Conservation (phyloP, 495 filamentous ascomycete genomes). For the Podospora appendiculata region DNA sequence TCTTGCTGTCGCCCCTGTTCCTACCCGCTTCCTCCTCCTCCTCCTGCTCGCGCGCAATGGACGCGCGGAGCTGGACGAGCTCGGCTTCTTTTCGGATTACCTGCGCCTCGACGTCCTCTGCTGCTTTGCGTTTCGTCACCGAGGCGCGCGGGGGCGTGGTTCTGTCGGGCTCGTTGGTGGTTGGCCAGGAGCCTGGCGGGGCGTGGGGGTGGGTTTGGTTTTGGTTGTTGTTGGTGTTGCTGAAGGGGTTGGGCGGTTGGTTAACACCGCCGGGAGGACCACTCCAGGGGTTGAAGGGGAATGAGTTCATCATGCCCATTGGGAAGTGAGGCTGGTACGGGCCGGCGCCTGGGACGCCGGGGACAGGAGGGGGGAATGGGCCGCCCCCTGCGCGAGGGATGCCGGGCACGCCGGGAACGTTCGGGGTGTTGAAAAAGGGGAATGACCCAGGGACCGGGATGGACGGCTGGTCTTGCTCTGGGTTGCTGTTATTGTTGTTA, state of each 20-base stretch:
- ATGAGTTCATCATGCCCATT: background rate
- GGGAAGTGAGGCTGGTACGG: background rate
- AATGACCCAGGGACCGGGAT: too few species aligned
- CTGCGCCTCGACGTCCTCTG: slow-evolving; percentile 21
- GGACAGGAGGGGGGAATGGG: too few species aligned
- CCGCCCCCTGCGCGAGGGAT: too few species aligned
- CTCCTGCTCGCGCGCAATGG: slow-evolving; percentile 8
- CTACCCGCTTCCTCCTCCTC: background rate
- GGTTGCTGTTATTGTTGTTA: slow-evolving; percentile 2
- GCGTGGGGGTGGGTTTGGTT: too few species aligned
- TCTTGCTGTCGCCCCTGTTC: background rate
- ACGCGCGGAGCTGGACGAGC: slow-evolving; percentile 13
- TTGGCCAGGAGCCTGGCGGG: slow-evolving; percentile 13
- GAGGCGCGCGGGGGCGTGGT: slow-evolving; percentile 1
- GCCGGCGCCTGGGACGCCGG: background rate
- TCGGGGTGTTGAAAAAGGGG: too few species aligned
- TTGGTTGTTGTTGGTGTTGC: background rate
- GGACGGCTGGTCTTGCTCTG: too few species aligned
- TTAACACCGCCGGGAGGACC: too few species aligned
- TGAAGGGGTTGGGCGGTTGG: slow-evolving; percentile 7
- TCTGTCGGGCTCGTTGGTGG: slow-evolving; percentile 3
- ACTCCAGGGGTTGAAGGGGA: background rate
- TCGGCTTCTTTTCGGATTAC: slow-evolving; percentile 14
- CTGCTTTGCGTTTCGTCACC: slow-evolving; percentile 19
- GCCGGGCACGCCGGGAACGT: background rate